Conservation (phyloP, 2,329 filamentous ascomycete species). For the Microdochium nivale region DNA sequence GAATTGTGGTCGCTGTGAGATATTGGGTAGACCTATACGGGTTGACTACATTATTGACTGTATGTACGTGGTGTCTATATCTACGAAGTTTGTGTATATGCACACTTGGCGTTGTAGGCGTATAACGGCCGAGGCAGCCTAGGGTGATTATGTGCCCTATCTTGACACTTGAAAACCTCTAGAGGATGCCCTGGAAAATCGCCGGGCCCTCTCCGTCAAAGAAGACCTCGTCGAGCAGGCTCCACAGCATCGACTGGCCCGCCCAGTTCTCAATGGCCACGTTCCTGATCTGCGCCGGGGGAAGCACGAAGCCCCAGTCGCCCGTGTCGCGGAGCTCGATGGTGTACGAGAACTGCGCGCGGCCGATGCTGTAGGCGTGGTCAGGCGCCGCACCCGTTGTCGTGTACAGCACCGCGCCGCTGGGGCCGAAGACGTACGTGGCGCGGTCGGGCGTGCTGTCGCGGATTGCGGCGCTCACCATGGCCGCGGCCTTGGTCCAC, state of each 20-base stretch:
- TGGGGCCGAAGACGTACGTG: slow-evolving; percentile 15
- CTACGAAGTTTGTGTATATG: no score
- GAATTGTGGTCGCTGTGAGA: no score
- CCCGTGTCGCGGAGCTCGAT: slow-evolving; percentile 16
- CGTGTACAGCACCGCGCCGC: slow-evolving; percentile 14
- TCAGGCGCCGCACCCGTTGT: slow-evolving; percentile 15
- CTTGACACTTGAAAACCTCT: no score
- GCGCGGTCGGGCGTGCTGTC: slow-evolving; percentile 2
- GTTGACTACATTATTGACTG: no score
- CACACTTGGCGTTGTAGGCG: no score
- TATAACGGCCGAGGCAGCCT: no score
- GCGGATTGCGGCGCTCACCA: background rate
- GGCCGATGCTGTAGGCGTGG: slow-evolving; percentile 13
- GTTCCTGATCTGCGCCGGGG: slow-evolving; percentile 13
- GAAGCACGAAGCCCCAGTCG: slow-evolving; percentile 15
- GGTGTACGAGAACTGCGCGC: slow-evolving; percentile 16
- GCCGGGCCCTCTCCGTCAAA: slow-evolving; percentile 20
- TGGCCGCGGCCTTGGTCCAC: slow-evolving; percentile 20
- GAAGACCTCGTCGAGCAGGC: slow-evolving; percentile 22
- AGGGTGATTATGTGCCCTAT: no score
- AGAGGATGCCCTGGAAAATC: slow-evolving; percentile 2
- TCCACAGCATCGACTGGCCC: slow-evolving; percentile 23
- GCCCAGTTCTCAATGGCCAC: slow-evolving; percentile 20
- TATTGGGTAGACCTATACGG: no score
- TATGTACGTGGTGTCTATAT: no score